Conservation (phyloP, 192 early-diverging fungal species). For the Coemansia sp. region DNA sequence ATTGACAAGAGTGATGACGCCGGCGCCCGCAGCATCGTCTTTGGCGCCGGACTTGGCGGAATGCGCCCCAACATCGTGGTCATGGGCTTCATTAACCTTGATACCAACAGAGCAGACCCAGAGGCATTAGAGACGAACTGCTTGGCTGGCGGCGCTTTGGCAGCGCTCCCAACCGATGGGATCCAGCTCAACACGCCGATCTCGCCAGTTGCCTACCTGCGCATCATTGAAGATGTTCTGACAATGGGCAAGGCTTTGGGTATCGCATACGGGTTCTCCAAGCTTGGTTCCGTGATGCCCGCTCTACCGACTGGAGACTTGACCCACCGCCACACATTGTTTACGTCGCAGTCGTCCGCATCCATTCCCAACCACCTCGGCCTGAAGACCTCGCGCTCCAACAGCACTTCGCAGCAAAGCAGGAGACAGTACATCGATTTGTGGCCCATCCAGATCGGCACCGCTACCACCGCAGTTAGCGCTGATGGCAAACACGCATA, state of each 20-base stretch:
- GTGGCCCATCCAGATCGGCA: constrained; percentile 71
- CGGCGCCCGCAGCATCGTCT: constrained; percentile 60
- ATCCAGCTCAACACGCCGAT: constrained; percentile 62
- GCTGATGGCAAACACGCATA: constrained; percentile 29
- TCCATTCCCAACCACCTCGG: not conserved
- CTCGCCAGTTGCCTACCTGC: constrained; percentile 60
- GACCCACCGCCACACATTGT: not conserved
- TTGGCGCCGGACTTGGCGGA: constrained; percentile 66
- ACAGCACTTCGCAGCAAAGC: constrained; percentile 13
- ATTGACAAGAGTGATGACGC: constrained; percentile 52
- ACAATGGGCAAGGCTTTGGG: constrained; percentile 69
- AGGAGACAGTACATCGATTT: constrained; percentile 62
- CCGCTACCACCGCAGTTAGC: constrained; percentile 9
- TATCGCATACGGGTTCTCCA: constrained; percentile 64
- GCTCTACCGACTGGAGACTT: not conserved
- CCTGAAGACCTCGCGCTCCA: constrained; percentile 4
- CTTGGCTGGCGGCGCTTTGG: not conserved
- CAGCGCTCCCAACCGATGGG: constrained; percentile 56
- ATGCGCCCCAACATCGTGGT: constrained; percentile 71
- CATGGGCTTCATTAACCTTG: constrained; percentile 58
- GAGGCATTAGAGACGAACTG: not conserved
- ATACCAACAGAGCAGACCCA: not conserved
- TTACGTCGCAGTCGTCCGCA: constrained; percentile 6
- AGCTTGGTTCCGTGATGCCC: constrained; percentile 43
- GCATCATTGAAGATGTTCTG: constrained; percentile 71